Evolutionary conservation across 2,329 filamentous ascomycete genomes (phyloP), one percentile per base, ranked within the genome.

Genomic region (Ascochyta koolunga): DNA sequence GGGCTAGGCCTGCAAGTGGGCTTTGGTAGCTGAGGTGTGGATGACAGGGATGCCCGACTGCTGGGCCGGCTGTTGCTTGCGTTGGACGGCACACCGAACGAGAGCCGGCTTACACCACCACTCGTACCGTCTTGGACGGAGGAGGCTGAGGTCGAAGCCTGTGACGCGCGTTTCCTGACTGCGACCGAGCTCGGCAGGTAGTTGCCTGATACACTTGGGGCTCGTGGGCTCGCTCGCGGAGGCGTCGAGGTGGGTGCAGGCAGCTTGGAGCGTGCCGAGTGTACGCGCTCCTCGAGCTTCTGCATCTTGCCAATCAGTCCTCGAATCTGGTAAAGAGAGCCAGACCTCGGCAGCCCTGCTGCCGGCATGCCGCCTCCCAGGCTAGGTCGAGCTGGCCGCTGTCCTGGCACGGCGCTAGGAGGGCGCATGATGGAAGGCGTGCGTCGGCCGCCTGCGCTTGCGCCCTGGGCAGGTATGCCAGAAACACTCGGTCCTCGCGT

Each of bases 251-350:
- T 82, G 2, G 93, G 91, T 1, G 89, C 91, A 2, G 95, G 95
- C 18, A 99, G 84, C 76, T 95, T 96, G 33, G 93, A 97, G 64
- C 92, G 87, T 16, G 89, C 95, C 21, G 89, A 91, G 57, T 98
- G 92, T 9, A 99, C 93, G 38, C 95, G 86, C 59, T 95, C 91
- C 74, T 98, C 95, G 57, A 99, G 87, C 63, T 91, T 90, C 76
- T 97, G 91, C 92, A 98, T 97, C 77, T 98, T 95, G 24, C 91
- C 93, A 54, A 96, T 96, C 61, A 99, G 86, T 25, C 89, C 89
- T 60, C 93, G 91, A 68, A 99, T 96, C 73, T 99, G 95, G 62
- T 90, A 89, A 43, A 99, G 85, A 2, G 95, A 98, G 59, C 84
- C 83, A 25, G 86, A 87, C 56, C 83, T 80, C 38, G 84, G 82